phyloP scores from a whole-genome alignment of 1,284 basidiomycete genomes.

The Flammula alnicola region DNA sequence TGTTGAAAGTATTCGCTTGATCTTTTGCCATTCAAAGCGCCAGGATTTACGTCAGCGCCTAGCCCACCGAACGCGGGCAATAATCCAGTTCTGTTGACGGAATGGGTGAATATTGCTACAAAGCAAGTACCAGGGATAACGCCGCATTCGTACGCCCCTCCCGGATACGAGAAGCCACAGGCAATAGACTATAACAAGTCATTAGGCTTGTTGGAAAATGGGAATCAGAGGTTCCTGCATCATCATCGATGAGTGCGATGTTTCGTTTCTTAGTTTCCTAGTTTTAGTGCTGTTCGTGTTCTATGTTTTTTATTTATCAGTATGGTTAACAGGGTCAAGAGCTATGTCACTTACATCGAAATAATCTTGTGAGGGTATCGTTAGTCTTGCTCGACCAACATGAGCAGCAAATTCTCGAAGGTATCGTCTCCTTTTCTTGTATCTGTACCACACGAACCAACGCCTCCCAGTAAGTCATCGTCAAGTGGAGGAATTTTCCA shows the following conservation, averaged over 20 bases:
- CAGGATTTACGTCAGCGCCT: conserved; percentile 43
- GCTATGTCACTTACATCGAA: too few species aligned
- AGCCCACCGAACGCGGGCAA: conserved; percentile 8
- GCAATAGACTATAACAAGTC: conserved; percentile 55
- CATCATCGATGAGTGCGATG: conserved; percentile 28
- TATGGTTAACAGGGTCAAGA: too few species aligned
- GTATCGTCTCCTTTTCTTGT: conserved; percentile 61
- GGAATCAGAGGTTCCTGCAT: conserved; percentile 54
- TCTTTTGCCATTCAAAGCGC: conserved; percentile 47
- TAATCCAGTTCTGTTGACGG: conserved; percentile 31
- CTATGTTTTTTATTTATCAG: too few species aligned
- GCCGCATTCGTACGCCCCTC: conserved; percentile 55
- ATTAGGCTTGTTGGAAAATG: conserved; percentile 58
- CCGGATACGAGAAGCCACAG: conserved; percentile 50
- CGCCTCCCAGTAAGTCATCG: conserved; percentile 56
- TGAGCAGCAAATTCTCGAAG: conserved; percentile 71
- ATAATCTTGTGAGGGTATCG: too few species aligned
- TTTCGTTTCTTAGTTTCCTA: too few species aligned
- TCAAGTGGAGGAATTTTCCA: conserved; percentile 63
- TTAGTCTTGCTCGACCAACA: conserved; percentile 40
- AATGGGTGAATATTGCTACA: conserved; percentile 48
- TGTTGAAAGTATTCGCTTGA: conserved; percentile 48
- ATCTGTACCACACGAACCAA: conserved; percentile 49
- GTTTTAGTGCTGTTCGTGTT: neutral
- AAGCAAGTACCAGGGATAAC: conserved; percentile 45